Percentiles rank a stretch among this genome's conserved stretches.
These are phyloP conservation scores for Cenococcum geophilum DNA, from an alignment of 495 filamentous ascomycete species.

Conservation along the genomic window DNA sequence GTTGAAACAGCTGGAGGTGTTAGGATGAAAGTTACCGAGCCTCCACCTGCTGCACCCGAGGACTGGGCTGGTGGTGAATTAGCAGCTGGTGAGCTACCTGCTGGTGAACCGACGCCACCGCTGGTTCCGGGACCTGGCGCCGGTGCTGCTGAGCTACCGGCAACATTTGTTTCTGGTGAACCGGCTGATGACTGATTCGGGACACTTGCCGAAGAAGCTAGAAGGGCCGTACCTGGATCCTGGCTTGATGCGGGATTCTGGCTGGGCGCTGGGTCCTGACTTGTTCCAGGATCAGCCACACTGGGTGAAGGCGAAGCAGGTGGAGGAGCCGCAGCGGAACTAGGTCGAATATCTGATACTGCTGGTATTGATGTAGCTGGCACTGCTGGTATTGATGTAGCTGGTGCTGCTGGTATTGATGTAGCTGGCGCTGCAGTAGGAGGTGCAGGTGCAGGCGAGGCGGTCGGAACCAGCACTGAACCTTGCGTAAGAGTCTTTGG, in stretches of 20 bases:
- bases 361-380: conserved; percentile 1
- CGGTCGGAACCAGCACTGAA: conserved; percentile 13
- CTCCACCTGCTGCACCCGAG: not conserved
- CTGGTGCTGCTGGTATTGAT: not conserved
- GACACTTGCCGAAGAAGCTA: not conserved
- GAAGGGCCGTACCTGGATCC: not conserved
- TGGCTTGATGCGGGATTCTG: not conserved
- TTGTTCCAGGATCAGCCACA: not conserved
- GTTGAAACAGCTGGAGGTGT: conserved; percentile 1
- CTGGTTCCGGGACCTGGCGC: not conserved
- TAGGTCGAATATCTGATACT: not conserved
- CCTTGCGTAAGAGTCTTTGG: conserved; percentile 19
- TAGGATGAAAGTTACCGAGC: conserved; percentile 6
- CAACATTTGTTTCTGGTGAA: not conserved
- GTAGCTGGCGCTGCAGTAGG: not conserved
- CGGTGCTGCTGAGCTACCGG: not conserved
- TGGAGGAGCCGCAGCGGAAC: not conserved
- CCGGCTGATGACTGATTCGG: too few species aligned
- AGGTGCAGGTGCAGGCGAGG: not conserved
- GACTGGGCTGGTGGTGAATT: not conserved
- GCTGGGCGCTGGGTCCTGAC: not conserved
- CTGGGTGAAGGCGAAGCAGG: not conserved
- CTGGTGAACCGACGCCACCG: not conserved
- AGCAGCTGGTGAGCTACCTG: not conserved
- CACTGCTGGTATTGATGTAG: not conserved